Base-by-base conservation (phyloP, 768 basidiomycete genomes). In the Clitopilus passeckerianus region DNA sequence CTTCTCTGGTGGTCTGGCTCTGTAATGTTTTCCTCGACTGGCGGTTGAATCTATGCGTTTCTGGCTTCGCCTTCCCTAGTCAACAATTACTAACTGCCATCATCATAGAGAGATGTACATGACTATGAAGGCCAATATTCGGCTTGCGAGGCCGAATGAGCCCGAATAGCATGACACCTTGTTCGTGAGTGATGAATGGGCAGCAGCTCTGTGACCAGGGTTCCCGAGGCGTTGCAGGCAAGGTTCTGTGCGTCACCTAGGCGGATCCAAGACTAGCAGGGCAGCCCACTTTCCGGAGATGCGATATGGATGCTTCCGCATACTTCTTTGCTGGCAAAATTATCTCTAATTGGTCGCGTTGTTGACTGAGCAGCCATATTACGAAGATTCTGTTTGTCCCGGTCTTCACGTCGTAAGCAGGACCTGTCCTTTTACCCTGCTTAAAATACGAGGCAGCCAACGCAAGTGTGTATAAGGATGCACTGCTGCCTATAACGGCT, bases 141-240 rank as follows among this genome's bases (percentile, higher is more conserved):
- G 59, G 54, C 68, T 63, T 65, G 68, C 68, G 70, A 67, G 60
- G 66, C 59, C 56, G 57, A 57, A 50, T 23, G 46, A 50, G 12
- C 20, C 46, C 12, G 18, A 2, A 18, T 16, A 23, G 10, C 10
- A 18, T 58, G 64, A 64, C 64, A 43, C 64, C 67, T 69, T 72
- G 75, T 74, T 59, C 59, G 72, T 61, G 61, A 63, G 64, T 30
- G 56, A 55, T 44, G 58, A 64, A 60, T 54, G 56, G 62, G 37
- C 50, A 44, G 33, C 23, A 53, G 34, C 5, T 50, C n/a, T 23
- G 46, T 50, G 46, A 50, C 68, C 69, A 65, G 75, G 81, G 80
- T 67, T 78, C 81, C 82, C 80, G 77, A 83, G 81, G 76, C 70
- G 66, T 74, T 66, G 72, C 82, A 79, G 68, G 75, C 77, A 70